Evolutionary conservation across 306 rosid species (phyloP).

Genomic region (Macrotyloma uniflorum): DNA sequence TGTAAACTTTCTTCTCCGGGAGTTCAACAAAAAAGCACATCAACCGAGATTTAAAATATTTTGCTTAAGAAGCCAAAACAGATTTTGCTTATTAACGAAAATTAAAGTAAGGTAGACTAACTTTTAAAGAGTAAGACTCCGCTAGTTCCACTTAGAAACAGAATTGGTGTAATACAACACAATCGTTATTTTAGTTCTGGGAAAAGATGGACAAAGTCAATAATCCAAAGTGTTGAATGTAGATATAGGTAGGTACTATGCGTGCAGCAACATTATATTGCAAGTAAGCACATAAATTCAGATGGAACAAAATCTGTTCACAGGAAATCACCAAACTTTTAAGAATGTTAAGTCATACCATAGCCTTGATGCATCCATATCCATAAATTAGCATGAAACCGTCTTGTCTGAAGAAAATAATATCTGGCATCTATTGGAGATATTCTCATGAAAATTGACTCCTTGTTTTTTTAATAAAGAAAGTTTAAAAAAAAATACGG

Average conservation of each 20-base stretch:
- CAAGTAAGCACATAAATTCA: not conserved
- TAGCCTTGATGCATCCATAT: constrained; percentile 48
- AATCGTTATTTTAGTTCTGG: not conserved
- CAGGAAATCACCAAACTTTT: constrained; percentile 35
- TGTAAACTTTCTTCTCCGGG: constrained; percentile 3
- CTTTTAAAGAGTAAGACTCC: not conserved
- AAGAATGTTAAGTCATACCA: constrained; percentile 39
- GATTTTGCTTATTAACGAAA: not conserved
- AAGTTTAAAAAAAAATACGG: not conserved
- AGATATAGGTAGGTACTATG: not conserved
- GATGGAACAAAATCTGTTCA: not conserved
- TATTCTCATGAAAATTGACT: constrained; percentile 30
- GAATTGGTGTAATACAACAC: not conserved
- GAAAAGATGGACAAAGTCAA: constrained; percentile 7
- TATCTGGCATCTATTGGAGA: constrained; percentile 30
- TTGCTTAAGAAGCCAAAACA: not conserved
- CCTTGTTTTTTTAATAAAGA: constrained; percentile 13
- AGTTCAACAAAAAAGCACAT: not conserved
- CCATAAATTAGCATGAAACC: constrained; percentile 43
- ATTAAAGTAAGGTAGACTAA: not conserved
- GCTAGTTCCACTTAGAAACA: constrained; percentile 6
- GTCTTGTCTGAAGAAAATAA: constrained; percentile 39
- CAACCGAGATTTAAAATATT: not conserved
- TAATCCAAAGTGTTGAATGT: constrained; percentile 8
- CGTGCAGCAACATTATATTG: not conserved